Evolutionary conservation across 2,329 filamentous ascomycete genomes (phyloP).

Genomic region (Ceratocystis destructans): DNA sequence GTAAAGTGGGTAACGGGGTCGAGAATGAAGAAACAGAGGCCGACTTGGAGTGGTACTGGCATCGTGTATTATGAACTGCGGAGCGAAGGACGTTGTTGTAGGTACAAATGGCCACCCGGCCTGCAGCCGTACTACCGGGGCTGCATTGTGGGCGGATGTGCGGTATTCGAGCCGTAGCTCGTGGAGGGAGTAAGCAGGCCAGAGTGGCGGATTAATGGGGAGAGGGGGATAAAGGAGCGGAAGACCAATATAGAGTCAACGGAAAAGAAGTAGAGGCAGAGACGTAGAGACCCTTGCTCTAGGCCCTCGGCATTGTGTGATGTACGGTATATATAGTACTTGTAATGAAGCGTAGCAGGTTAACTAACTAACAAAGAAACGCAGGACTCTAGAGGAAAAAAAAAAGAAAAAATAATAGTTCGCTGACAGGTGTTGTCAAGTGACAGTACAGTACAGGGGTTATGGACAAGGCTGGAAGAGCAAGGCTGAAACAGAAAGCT

Average conservation of each 20-base stretch:
- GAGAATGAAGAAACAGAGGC: background rate
- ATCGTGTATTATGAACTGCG: background rate
- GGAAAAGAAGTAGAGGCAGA: background rate
- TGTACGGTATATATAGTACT: background rate
- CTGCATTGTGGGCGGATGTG: slow-evolving; percentile 19
- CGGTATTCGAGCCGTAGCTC: slow-evolving; percentile 21
- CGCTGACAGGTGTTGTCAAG: background rate
- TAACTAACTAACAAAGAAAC: background rate
- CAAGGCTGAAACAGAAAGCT: background rate
- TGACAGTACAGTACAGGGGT: background rate
- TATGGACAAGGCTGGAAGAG: background rate
- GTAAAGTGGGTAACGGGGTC: background rate
- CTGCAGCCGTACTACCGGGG: slow-evolving; percentile 18
- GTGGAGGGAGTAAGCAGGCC: slow-evolving; percentile 19
- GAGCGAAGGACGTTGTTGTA: slow-evolving; percentile 10
- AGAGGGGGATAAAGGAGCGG: background rate
- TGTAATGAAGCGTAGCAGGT: background rate
- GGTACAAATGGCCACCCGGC: slow-evolving; percentile 17
- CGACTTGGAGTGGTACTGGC: background rate
- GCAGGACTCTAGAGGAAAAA: too few relatives aligned
- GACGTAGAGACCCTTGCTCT: background rate
- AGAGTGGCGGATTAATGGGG: slow-evolving; percentile 17
- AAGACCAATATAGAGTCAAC: background rate
- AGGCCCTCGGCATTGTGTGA: background rate
- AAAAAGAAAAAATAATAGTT: background rate